A percentile compares a stretch with the other conserved stretches of the same genome.
These are phyloP conservation scores for rapeseed (Brassica napus) DNA, from an alignment of 345 rosid species.

Conservation along the genomic window DNA sequence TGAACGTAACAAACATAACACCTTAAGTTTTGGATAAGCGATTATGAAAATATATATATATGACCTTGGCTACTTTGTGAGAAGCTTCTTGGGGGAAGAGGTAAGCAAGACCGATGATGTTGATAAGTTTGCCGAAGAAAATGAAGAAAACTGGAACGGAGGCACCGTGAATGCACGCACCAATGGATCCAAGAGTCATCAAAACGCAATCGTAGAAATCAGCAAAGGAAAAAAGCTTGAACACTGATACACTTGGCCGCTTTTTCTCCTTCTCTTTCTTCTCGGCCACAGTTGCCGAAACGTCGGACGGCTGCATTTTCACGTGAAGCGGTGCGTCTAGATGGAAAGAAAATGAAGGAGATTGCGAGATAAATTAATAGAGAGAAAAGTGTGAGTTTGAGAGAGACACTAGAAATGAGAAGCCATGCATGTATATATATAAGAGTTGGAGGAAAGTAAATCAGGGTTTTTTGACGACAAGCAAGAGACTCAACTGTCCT, in stretches of 20 bases:
- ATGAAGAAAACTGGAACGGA: conserved; percentile 95
- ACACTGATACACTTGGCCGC: conserved; percentile 51
- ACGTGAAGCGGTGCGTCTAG: conserved; percentile 19
- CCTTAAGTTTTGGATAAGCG: not conserved
- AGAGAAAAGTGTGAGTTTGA: not conserved
- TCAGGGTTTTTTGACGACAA: not conserved
- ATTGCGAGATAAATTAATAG: not conserved
- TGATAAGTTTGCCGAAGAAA: conserved; percentile 86
- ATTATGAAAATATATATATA: not conserved
- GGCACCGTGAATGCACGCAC: conserved; percentile 83
- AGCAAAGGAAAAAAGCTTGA: conserved; percentile 80
- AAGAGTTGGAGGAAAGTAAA: not conserved
- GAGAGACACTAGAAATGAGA: conserved; percentile 4
- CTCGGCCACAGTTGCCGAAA: conserved; percentile 11
- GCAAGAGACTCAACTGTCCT: not conserved
- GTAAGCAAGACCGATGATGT: conserved; percentile 80
- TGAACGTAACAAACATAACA: not conserved
- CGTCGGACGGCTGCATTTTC: conserved; percentile 38
- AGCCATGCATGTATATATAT: not conserved
- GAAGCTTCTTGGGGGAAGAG: conserved; percentile 86
- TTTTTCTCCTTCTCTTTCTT: conserved; percentile 8
- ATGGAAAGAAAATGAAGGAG: not conserved
- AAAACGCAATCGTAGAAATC: conserved; percentile 69
- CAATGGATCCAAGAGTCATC: conserved; percentile 83
- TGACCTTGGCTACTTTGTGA: conserved; percentile 83